Conservation (phyloP, 345 rosid genomes). For the Draba incana region DNA sequence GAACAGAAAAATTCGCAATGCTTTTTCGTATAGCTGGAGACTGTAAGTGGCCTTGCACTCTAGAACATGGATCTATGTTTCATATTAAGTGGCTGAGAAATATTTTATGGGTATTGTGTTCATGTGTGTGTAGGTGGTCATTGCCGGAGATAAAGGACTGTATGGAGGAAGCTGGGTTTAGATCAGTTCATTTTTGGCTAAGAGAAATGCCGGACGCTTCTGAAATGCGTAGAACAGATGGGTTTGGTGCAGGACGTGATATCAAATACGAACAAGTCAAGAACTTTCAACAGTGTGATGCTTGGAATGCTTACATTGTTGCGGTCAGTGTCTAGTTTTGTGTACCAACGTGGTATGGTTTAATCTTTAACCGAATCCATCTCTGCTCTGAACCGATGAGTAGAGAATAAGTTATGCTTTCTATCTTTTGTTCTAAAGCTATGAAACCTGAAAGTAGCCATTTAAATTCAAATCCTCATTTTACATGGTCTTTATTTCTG, state of each 20-base stretch:
- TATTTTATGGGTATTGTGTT: neutral
- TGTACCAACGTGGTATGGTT: neutral
- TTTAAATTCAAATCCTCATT: neutral
- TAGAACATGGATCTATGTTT: neutral
- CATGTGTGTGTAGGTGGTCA: conserved; percentile 64
- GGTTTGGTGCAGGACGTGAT: conserved; percentile 71
- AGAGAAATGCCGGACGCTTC: conserved; percentile 75
- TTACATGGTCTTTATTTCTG: neutral
- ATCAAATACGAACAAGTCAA: conserved; percentile 72
- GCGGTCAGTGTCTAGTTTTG: conserved; percentile 50
- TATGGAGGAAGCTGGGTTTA: conserved; percentile 87
- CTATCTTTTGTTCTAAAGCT: neutral
- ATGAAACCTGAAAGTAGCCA: neutral
- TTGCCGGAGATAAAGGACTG: conserved; percentile 88
- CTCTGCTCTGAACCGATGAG: neutral
- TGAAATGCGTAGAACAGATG: conserved; percentile 59
- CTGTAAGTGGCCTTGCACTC: conserved; percentile 53
- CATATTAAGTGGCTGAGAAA: neutral
- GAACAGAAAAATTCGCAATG: conserved; percentile 76
- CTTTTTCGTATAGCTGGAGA: conserved; percentile 93
- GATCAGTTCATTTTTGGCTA: conserved; percentile 80
- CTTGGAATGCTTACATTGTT: conserved; percentile 92
- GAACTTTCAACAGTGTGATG: conserved; percentile 72
- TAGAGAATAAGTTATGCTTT: conserved; percentile 1
- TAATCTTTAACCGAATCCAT: neutral